phyloP scores from a whole-genome alignment of 1,284 basidiomycete species.

The Wallemia mellicola region DNA sequence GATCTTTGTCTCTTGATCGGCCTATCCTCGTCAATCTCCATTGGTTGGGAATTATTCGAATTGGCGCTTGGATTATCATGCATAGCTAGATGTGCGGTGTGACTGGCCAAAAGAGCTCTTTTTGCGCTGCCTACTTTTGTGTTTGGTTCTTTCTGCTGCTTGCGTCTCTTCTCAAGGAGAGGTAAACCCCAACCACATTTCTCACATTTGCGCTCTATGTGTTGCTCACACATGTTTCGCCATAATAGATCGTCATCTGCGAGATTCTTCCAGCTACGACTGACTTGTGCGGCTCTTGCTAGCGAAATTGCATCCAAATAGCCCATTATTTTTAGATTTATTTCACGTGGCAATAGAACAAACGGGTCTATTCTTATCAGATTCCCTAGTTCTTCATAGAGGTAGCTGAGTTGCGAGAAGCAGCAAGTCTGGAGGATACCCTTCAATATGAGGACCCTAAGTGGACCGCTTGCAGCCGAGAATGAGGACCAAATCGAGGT shows the following conservation, averaged over 20 bases:
- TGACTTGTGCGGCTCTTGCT: constrained; percentile 83
- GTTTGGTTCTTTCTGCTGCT: neutral
- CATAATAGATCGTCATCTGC: constrained; percentile 92
- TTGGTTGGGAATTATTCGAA: neutral
- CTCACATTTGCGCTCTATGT: constrained; percentile 86
- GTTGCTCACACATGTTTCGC: constrained; percentile 91
- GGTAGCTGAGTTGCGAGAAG: constrained; percentile 89
- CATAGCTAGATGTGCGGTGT: neutral
- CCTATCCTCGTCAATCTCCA: constrained; percentile 5
- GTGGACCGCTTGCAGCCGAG: constrained; percentile 68
- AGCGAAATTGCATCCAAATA: constrained; percentile 86
- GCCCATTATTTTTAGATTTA: constrained; percentile 61
- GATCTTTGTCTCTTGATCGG: constrained; percentile 5
- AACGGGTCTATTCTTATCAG: constrained; percentile 93
- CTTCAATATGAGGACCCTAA: constrained; percentile 74
- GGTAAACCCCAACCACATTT: constrained; percentile 97
- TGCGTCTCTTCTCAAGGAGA: constrained; percentile 43
- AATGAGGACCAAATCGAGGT: constrained; percentile 91
- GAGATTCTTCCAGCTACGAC: constrained; percentile 50
- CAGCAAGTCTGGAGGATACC: constrained; percentile 99
- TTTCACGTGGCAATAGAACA: constrained; percentile 61
- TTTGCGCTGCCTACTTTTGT: neutral
- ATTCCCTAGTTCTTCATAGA: constrained; percentile 65
- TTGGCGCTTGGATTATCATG: neutral
- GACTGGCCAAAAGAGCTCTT: neutral